A percentile compares a stretch with the other conserved stretches of the same genome.
These are phyloP conservation scores for Backusella sp. DNA, from an alignment of 192 early-diverging fungal species.

Conservation along the genomic window DNA sequence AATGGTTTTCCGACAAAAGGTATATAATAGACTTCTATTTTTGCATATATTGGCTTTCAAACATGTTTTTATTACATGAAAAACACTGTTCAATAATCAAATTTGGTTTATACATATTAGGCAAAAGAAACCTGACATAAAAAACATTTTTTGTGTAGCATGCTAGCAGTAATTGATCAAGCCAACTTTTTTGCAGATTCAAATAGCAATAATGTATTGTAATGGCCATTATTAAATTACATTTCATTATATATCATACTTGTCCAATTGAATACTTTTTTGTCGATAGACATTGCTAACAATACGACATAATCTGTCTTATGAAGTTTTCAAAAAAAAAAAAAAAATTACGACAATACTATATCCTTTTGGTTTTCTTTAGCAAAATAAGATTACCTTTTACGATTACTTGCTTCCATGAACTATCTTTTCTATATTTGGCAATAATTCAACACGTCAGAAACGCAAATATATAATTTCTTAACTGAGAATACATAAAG, in stretches of 20 bases:
- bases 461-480: background rate
- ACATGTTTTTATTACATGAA: background rate
- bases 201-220: background rate
- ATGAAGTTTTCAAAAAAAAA: background rate
- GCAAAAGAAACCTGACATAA: background rate
- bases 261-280: background rate
- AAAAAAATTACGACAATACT: background rate
- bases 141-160: background rate
- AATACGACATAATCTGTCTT: background rate
- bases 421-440: background rate
- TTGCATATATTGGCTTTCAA: no score
- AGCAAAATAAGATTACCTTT: background rate
- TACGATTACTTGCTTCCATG: background rate
- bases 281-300: background rate
- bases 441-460: background rate
- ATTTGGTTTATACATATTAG: background rate
- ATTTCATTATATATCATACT: background rate
- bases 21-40: background rate
- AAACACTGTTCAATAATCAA: background rate
- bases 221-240: background rate
- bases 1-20: background rate
- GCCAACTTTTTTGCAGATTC: background rate
- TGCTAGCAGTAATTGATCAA: background rate
- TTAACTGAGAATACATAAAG: background rate
- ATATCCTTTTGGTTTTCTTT: background rate